Conservation (phyloP, 495 filamentous ascomycete species). For the Aspergillus bertholletiae region DNA sequence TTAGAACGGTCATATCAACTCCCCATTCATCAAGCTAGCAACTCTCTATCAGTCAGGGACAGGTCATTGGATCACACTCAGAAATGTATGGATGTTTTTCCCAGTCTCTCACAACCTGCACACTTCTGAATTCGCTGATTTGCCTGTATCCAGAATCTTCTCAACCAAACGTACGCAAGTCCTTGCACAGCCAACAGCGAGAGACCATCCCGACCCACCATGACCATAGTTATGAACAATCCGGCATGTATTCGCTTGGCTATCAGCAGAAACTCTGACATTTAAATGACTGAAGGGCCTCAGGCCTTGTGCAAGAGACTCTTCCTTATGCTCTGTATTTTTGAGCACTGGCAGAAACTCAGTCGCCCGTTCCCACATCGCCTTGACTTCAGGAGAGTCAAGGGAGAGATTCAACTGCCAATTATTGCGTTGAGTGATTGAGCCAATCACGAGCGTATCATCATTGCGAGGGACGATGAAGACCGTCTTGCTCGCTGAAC, state of each 20-base stretch:
- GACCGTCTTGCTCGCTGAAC: not conserved
- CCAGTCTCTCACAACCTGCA: not conserved
- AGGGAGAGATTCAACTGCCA: not conserved
- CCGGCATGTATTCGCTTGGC: not conserved
- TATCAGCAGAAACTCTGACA: not conserved
- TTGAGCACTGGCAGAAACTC: not conserved
- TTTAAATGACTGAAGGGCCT: not conserved
- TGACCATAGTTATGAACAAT: not conserved
- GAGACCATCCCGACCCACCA: not conserved
- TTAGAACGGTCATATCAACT: no score
- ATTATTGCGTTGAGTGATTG: not conserved
- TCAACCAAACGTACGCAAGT: not conserved
- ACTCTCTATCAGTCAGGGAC: no score
- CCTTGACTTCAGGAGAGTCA: not conserved
- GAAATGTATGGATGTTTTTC: not conserved
- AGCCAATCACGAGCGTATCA: not conserved
- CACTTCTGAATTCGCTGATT: not conserved
- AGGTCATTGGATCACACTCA: not conserved
- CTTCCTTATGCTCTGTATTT: not conserved
- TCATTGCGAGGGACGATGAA: not conserved
- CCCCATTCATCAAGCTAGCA: no score
- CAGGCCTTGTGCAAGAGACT: not conserved
- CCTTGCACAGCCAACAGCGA: not conserved
- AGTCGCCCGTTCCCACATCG: not conserved
- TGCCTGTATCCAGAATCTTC: not conserved